phyloP scores from a whole-genome alignment of 108 stramenopile species.

The Skeletonema marinoi region DNA sequence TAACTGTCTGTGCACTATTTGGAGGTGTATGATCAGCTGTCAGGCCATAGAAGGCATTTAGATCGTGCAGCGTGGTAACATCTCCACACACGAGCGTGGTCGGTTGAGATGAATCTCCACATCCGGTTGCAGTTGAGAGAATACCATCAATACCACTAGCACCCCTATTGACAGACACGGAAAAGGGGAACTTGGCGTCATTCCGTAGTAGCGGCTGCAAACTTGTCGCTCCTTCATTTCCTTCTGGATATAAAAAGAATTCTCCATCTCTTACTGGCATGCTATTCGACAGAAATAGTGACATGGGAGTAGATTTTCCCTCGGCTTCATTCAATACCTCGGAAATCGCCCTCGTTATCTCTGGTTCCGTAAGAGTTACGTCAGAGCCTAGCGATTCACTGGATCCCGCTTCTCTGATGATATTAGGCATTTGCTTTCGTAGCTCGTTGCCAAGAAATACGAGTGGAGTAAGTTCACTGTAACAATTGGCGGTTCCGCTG shows the following conservation, averaged over 20 bases:
- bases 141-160: conserved; percentile 95
- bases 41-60: conserved; percentile 82
- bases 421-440: conserved; percentile 57
- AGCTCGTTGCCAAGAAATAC: conserved; percentile 61
- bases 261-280: conserved; percentile 95
- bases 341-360: conserved; percentile 71
- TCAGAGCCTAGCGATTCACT: conserved; percentile 1
- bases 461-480: conserved; percentile 68
- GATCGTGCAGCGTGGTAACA: conserved; percentile 88
- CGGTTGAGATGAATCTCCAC: conserved; percentile 63
- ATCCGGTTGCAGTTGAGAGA: conserved; percentile 86
- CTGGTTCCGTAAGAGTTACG: conserved; percentile 76
- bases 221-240: not conserved
- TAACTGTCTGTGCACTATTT: conserved; percentile 16
- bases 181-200: conserved; percentile 19
- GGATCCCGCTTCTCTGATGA: conserved; percentile 53
- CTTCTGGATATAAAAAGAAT: conserved; percentile 76
- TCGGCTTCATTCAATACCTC: conserved; percentile 46
- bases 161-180: conserved; percentile 82
- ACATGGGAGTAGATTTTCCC: conserved; percentile 16
- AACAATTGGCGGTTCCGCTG: not conserved
- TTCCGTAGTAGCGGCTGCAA: conserved; percentile 1
- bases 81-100: conserved; percentile 90
- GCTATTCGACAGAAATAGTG: conserved; percentile 88
- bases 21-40: conserved; percentile 16